phyloP scores from a whole-genome alignment of 306 rosid species.

The Sesbania bispinosa region DNA sequence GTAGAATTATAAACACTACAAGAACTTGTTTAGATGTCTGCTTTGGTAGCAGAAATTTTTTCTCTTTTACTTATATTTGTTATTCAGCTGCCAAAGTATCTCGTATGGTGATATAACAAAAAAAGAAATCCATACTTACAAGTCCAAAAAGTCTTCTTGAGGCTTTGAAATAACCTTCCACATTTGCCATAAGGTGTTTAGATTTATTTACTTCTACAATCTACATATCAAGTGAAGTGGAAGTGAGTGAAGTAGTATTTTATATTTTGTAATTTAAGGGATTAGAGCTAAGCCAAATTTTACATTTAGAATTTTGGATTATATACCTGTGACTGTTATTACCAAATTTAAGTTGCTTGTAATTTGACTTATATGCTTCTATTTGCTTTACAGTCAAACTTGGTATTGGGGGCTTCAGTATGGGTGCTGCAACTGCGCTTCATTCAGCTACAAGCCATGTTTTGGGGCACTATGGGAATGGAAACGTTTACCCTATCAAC shows the following conservation, averaged over 20 bases:
- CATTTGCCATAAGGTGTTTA: too few species aligned
- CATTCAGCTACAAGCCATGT: constrained; percentile 75
- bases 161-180: constrained; percentile 23
- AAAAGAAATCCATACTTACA: neutral
- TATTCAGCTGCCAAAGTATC: neutral
- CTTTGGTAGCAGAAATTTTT: neutral
- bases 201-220: too few species aligned
- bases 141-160: neutral
- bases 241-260: constrained; percentile 3
- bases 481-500: constrained; percentile 73
- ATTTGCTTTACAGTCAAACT: constrained; percentile 65
- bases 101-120: neutral
- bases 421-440: constrained; percentile 97
- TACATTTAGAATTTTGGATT: too few species aligned
- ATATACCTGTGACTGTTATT: too few species aligned
- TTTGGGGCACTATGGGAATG: constrained; percentile 73
- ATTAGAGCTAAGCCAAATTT: too few species aligned
- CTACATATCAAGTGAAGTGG: too few species aligned
- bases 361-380: constrained; percentile 14
- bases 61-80: neutral
- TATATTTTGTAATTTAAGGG: too few species aligned
- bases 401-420: constrained; percentile 94
- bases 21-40: constrained; percentile 6
- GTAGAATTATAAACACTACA: neutral
- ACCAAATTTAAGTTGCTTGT: constrained; percentile 17